A percentile compares a stretch with the other conserved stretches of the same genome.
phyloP scores from a whole-genome alignment of 441 rosid genomes.

The Adansonia rubrostipa region DNA sequence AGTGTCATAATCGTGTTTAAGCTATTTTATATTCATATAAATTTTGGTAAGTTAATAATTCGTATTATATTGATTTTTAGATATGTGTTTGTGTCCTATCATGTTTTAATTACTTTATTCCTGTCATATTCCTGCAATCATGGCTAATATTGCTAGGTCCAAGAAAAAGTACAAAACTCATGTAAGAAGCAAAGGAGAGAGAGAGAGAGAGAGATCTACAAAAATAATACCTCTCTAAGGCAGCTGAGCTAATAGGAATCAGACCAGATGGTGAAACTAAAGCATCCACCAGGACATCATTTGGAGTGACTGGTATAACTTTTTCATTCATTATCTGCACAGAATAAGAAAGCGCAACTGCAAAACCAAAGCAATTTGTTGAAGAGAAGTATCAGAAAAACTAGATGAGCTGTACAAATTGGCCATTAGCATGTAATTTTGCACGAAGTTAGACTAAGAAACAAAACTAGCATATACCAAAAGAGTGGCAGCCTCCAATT shows the following conservation, averaged over 20 bases:
- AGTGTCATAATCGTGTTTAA: too few relatives aligned
- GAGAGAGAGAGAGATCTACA: conserved; percentile 34
- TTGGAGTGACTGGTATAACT: conserved; percentile 59
- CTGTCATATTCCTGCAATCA: too few relatives aligned
- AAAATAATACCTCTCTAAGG: conserved; percentile 45
- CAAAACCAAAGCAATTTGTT: conserved; percentile 30
- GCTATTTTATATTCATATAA: too few relatives aligned
- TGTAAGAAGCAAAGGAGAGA: neutral
- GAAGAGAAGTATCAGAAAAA: neutral
- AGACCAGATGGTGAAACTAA: conserved; percentile 75
- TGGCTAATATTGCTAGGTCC: too few relatives aligned
- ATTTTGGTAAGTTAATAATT: too few relatives aligned
- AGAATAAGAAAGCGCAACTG: conserved; percentile 87
- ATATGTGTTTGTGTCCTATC: too few relatives aligned
- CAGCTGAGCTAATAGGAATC: conserved; percentile 52
- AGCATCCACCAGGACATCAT: conserved; percentile 69
- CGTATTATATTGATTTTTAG: too few relatives aligned
- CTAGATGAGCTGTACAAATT: neutral
- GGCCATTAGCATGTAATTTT: neutral
- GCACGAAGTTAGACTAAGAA: neutral
- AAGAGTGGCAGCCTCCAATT: conserved; percentile 67
- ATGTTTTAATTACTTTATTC: too few relatives aligned
- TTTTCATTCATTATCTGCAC: conserved; percentile 72
- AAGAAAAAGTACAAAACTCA: conserved; percentile 3
- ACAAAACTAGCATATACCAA: conserved; percentile 47